Base-by-base conservation (phyloP, 495 filamentous ascomycete genomes). In the Penicillium atrosanguineum region DNA sequence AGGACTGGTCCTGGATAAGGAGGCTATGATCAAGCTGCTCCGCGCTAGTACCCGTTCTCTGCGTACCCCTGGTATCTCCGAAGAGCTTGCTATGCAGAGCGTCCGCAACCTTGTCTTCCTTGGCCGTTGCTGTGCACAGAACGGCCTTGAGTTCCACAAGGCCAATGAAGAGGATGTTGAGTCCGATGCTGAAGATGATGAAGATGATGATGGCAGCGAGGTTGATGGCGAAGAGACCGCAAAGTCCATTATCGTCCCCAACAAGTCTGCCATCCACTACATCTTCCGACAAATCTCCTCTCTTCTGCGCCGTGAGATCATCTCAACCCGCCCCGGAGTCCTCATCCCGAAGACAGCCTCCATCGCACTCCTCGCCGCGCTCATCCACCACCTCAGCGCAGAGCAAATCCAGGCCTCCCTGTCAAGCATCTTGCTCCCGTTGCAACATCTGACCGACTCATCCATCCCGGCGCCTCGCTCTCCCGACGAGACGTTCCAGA, bases 361-460 rank as follows among this genome's bases (percentile, higher is more conserved):
- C 15, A 78, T 97, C 44, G 81, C 86, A 38, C 81, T 96, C 23
- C 70, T 96, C 25, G 71, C 83, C 57, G 67, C 86, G 61, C 67
- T 89, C 53, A 70, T 75, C 60, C 70, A 84, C 65, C 68, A 81
- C 42, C 72, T 88, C 3, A 70, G 84, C 2, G 62, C 69, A 7
- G 76, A 79, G 3, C 75, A 82, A 18, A 73, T 97, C 7, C 62
- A 61, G 5, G 75, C 81, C 0, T 85, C 81, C 8, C 70, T 93
- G 18, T 52, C 68, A 15, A 75, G 79, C 45, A 79, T 96, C 48
- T 79, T 98, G 6, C 80, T 87, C 20, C 90, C 94, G 15, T 78
- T 97, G 16, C 84, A 91, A 63, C 87, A 93, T 62, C 69, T 97
- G 41, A 93, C 89, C 0, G 91, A 97, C 60, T 73, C 88, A 14